Base-by-base conservation (phyloP, 148 eudicot species). In the Heliamphora exappendiculata region DNA sequence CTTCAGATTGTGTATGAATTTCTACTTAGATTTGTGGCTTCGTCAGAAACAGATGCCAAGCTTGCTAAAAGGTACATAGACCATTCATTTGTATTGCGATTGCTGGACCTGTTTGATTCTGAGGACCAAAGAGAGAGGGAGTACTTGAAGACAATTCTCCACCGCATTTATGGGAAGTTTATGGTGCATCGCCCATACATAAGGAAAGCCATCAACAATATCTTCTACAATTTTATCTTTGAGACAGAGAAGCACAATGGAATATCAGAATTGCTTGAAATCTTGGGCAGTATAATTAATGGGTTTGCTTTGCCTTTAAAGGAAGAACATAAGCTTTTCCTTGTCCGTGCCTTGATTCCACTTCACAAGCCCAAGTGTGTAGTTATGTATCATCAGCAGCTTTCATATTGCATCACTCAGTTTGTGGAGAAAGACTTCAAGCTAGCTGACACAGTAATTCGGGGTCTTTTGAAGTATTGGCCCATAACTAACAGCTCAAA, bases 301-400 rank as follows among this genome's bases (percentile, higher is more conserved):
- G 90, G 90, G 51, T 87, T 87, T 79, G 88, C 90, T 50, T 73
- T 87, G 83, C 90, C 90, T 53, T 78, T 87, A 31, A 85, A 87
- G 65, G 90, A 87, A 79, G 90, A 87, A 58, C 90, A 87, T 68
- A 85, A 85, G 58, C 79, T 83, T 17, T 87, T 87, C 78, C 88
- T 87, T 66, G 78, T 78, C 24, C 84, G 88, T 1, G 87, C 82
- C 2, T 78, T 87, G 78, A 83, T 85, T 72, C 90, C 90, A 13
- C 84, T 87, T 73, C 90, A 87, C 70, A 87, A 85, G 60, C 90
- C 90, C 28, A 87, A 80, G 74, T 68, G 82, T 70, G 78, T 87
- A 54, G 82, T 80, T 8, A 83, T 85, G 86, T 87, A 87, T 55
- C 90, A 87, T 20, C 85, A 81, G 69, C 90, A 85, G 62, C 79